Evolutionary conservation across 2,329 filamentous ascomycete genomes (phyloP).

Genomic region (Pseudodiploospora longispora): DNA sequence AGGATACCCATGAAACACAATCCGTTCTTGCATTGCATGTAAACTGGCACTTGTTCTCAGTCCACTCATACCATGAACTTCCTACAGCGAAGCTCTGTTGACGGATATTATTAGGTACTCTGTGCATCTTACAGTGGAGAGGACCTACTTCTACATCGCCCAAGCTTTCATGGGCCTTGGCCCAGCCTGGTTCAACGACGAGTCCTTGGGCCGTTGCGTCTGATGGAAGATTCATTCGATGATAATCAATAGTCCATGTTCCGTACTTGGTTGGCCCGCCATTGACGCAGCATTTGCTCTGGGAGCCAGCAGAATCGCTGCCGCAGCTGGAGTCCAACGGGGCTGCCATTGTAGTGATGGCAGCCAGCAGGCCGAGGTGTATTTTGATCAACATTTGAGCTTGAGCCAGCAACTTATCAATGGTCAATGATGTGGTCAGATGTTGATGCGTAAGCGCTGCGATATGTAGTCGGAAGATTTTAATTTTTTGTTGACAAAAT

Average conservation of each 20-base stretch:
- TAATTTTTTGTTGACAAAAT: no score
- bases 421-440: no score
- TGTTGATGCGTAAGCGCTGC: no score
- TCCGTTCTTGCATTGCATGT: conserved; percentile 7
- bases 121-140: background rate
- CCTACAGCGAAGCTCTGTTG: conserved; percentile 5
- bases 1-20: conserved; percentile 7
- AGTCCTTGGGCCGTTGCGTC: background rate
- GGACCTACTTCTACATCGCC: conserved; percentile 2
- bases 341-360: background rate
- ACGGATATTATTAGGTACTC: background rate
- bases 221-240: conserved; percentile 1
- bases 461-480: no score
- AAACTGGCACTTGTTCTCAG: conserved; percentile 11
- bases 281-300: conserved; percentile 1
- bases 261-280: conserved; percentile 3
- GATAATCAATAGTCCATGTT: conserved; percentile 6
- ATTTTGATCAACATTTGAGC: no score
- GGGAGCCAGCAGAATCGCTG: background rate
- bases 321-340: background rate
- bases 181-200: conserved; percentile 8
- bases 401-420: no score
- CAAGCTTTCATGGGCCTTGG: conserved; percentile 1
- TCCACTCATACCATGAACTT: conserved; percentile 1
- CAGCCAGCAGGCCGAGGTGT: background rate